A percentile compares a stretch with the other conserved stretches of the same genome.
phyloP scores from a whole-genome alignment of 345 rosid species.

The Erodium maritimum region DNA sequence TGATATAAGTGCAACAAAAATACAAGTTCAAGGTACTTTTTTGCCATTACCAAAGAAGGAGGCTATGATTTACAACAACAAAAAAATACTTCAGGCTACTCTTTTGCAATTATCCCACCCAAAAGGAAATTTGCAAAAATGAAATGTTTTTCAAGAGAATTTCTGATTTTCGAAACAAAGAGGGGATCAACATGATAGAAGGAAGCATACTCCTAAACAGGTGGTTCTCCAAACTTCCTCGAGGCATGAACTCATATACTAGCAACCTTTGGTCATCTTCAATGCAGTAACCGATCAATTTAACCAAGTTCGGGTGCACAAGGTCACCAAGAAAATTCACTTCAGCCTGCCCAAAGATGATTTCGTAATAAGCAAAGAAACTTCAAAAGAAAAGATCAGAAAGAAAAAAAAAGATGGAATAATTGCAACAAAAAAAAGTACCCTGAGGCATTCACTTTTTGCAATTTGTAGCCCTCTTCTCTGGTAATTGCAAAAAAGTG shows the following conservation, averaged over 20 bases:
- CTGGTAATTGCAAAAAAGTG: too few species aligned
- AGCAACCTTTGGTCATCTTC: conserved; percentile 58
- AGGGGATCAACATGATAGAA: background rate
- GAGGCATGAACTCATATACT: conserved; percentile 59
- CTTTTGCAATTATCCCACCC: too few species aligned
- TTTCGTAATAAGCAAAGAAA: conserved; percentile 7
- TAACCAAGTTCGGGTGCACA: conserved; percentile 42
- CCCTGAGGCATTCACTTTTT: too few species aligned
- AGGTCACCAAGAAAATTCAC: conserved; percentile 52
- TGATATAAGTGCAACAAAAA: too few species aligned
- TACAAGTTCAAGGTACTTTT: too few species aligned
- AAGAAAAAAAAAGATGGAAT: background rate
- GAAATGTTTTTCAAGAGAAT: background rate
- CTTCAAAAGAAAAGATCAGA: background rate
- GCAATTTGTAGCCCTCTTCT: too few species aligned
- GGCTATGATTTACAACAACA: too few species aligned
- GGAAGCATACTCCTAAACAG: conserved; percentile 39
- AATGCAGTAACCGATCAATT: conserved; percentile 44
- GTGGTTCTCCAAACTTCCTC: conserved; percentile 61
- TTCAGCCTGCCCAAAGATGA: conserved; percentile 39
- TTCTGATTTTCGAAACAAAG: background rate
- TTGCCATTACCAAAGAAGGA: background rate
- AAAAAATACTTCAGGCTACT: too few species aligned
- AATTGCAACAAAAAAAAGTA: too few species aligned
- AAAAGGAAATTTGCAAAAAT: background rate